A percentile compares a stretch with the other conserved stretches of the same genome.
phyloP scores from a whole-genome alignment of 2,329 filamentous ascomycete genomes.

The Geoglossum cookeanum region DNA sequence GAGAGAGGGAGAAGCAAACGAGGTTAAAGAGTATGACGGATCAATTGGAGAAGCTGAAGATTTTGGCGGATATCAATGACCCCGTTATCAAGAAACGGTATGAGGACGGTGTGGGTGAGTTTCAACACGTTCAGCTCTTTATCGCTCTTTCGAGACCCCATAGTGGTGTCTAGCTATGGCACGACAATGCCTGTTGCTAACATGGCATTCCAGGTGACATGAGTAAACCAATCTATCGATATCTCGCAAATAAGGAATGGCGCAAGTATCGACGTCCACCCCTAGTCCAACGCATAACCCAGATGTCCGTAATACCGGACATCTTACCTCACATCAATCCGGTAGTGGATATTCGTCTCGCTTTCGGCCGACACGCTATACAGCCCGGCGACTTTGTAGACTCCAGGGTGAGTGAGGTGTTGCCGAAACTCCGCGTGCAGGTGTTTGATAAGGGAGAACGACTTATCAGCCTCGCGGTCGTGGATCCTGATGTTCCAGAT shows the following conservation, averaged over 20 bases:
- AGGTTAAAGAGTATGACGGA: slow-evolving; percentile 50
- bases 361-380: slow-evolving; percentile 52
- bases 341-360: slow-evolving; percentile 59
- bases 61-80: slow-evolving; percentile 86
- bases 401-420: slow-evolving; percentile 50
- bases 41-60: slow-evolving; percentile 62
- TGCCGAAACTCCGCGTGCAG: slow-evolving; percentile 64
- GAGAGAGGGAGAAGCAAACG: slow-evolving; percentile 43
- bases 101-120: slow-evolving; percentile 71
- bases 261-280: slow-evolving; percentile 60
- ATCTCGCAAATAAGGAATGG: slow-evolving; percentile 79
- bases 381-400: slow-evolving; percentile 63
- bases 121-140: background rate
- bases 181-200: background rate
- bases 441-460: slow-evolving; percentile 67
- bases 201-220: slow-evolving; percentile 52
- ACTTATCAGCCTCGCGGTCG: slow-evolving; percentile 64
- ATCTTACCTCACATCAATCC: slow-evolving; percentile 65
- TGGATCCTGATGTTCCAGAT: slow-evolving; percentile 82
- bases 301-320: slow-evolving; percentile 79
- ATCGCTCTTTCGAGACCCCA: background rate
- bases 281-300: slow-evolving; percentile 65
- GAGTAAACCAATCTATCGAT: slow-evolving; percentile 88
- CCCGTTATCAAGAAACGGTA: slow-evolving; percentile 83
- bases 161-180: background rate